Evolutionary conservation across 306 rosid genomes (phyloP), one percentile per base, ranked within the genome.

Genomic region (Inga laurina): DNA sequence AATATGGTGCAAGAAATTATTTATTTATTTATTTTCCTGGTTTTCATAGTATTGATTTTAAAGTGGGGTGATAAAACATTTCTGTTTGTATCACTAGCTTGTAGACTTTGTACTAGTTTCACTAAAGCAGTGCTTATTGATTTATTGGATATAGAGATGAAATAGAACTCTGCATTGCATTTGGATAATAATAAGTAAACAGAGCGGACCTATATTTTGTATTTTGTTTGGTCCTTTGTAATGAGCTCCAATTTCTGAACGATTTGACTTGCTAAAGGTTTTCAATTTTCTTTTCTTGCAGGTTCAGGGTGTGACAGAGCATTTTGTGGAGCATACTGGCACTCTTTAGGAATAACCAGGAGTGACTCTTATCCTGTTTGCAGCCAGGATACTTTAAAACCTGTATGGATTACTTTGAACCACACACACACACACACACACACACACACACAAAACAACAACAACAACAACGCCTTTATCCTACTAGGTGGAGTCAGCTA

Each of bases 311-410:
- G 97, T 83, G 97, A 93, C 88, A 88, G 93, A 88, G 86, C 97
- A 51, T 95, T 92, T 88, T 95, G 98, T 74, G 97, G 97, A 84
- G 89, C 95, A 73, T 95, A 93, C 81, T 93, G 98, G 98, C 72
- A 79, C 80, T 85, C 91, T 83, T 88, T 88, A 56, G 83, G 94
- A 32, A 77, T 90, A 82, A 27, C 88, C 9, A 83, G 84, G 83
- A 86, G 85, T 56, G 77, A 78, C 72, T 82, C 94, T 49, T 80
- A 87, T 66, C 86, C 91, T 74, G 83, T 87, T 21, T 95, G 99
- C 85, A 82, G 85, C 87, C 86, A 5, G 14, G 92, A 93, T 82
- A 90, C 92, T 79, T 83, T 95, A 74, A 90, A 78, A 92, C 91
- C 90, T 69, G 98, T 94, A 89, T 54, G 92, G 37, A 56, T 83